Conservation (phyloP, 2,329 filamentous ascomycete species). For the Scedosporium minutisporum region DNA sequence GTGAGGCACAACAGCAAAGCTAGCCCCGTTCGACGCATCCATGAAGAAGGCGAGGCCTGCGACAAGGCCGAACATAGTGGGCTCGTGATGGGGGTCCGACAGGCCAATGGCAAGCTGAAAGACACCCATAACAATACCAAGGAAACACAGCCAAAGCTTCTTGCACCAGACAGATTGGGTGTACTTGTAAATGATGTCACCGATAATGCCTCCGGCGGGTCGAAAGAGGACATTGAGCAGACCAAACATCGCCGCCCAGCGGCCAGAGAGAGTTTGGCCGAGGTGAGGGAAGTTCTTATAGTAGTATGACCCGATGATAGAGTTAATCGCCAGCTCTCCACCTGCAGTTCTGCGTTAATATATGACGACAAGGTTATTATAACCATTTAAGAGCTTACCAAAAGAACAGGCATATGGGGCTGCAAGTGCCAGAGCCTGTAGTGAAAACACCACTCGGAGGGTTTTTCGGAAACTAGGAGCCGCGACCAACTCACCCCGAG, state of each 20-base stretch:
- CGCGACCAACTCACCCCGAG: slow-evolving; percentile 39
- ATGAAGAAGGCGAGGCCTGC: slow-evolving; percentile 72
- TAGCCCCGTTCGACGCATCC: slow-evolving; percentile 77
- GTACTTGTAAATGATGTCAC: slow-evolving; percentile 38
- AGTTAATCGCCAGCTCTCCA: slow-evolving; percentile 54
- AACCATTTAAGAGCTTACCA: not conserved
- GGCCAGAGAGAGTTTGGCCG: slow-evolving; percentile 45
- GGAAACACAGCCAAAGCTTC: slow-evolving; percentile 44
- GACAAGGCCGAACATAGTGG: slow-evolving; percentile 66
- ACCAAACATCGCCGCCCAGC: slow-evolving; percentile 65
- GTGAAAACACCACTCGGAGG: slow-evolving; percentile 34
- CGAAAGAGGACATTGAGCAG: slow-evolving; percentile 62
- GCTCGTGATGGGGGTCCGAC: slow-evolving; percentile 50
- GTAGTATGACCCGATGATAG: slow-evolving; percentile 49
- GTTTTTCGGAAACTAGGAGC: slow-evolving; percentile 47
- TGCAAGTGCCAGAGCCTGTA: slow-evolving; percentile 45
- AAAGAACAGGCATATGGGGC: slow-evolving; percentile 53
- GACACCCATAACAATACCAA: slow-evolving; percentile 52
- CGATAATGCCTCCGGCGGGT: slow-evolving; percentile 52
- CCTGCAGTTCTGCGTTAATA: slow-evolving; percentile 21
- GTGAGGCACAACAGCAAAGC: slow-evolving; percentile 79
- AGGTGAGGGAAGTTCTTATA: slow-evolving; percentile 47
- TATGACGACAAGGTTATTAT: not conserved
- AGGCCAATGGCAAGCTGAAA: slow-evolving; percentile 53
- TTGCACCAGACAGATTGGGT: slow-evolving; percentile 24